Percentiles rank a stretch among this genome's conserved stretches.
Conservation (phyloP, 2,329 filamentous ascomycete species). For the Diplodia mutila region DNA sequence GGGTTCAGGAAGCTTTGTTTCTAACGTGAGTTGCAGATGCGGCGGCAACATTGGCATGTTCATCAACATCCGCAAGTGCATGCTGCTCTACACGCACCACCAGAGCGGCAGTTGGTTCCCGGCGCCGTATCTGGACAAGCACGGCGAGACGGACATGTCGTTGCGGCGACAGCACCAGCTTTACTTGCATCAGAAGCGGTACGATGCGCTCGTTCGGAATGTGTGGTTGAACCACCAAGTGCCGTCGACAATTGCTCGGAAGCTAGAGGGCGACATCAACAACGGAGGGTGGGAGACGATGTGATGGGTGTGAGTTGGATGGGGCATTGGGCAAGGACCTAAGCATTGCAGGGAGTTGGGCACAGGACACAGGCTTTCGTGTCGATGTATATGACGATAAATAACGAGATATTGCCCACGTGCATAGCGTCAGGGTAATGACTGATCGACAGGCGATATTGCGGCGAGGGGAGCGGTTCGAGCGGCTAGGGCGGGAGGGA, state of each 20-base stretch:
- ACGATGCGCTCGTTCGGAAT: slow-evolving; percentile 83
- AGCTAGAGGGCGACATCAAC: slow-evolving; percentile 93
- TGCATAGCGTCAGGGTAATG: slow-evolving; percentile 4
- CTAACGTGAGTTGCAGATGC: slow-evolving; percentile 61
- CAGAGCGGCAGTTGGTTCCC: slow-evolving; percentile 80
- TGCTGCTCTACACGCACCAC: slow-evolving; percentile 83
- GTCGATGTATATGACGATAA: slow-evolving; percentile 1
- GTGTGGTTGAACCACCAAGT: slow-evolving; percentile 87
- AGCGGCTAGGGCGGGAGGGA: too few relatives aligned
- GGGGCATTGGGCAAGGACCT: background rate
- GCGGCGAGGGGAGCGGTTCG: background rate
- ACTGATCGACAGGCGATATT: slow-evolving; percentile 4
- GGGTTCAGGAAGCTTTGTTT: background rate
- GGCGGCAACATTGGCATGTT: slow-evolving; percentile 90
- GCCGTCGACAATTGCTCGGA: slow-evolving; percentile 85
- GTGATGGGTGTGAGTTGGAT: slow-evolving; percentile 32
- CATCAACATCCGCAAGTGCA: slow-evolving; percentile 96
- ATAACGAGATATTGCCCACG: background rate
- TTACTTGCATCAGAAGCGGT: slow-evolving; percentile 90
- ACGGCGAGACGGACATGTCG: slow-evolving; percentile 93
- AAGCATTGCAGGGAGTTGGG: slow-evolving; percentile 18
- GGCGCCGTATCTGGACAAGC: slow-evolving; percentile 92
- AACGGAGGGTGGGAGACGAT: slow-evolving; percentile 93
- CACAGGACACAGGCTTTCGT: background rate
- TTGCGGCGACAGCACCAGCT: slow-evolving; percentile 83